phyloP scores from a whole-genome alignment of 2,329 filamentous ascomycete genomes.

The Penicillium italicum region DNA sequence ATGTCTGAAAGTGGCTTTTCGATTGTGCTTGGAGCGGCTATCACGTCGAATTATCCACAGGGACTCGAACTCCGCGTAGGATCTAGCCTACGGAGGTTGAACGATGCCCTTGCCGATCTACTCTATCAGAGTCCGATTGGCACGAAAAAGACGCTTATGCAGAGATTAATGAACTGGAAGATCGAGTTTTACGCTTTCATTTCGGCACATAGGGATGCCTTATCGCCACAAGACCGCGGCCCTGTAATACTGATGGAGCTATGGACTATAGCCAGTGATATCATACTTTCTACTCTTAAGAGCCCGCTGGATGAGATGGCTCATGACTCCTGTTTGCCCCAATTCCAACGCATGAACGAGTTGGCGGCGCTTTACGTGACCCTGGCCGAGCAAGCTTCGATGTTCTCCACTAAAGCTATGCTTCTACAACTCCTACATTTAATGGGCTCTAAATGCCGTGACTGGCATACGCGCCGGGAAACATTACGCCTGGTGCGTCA shows the following conservation, averaged over 20 bases:
- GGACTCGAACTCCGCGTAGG: background rate
- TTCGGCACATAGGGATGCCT: background rate
- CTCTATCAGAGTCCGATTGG: background rate
- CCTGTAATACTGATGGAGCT: background rate
- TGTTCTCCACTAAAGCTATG: constrained; percentile 1
- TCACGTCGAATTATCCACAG: background rate
- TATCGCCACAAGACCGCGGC: background rate
- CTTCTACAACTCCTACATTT: background rate
- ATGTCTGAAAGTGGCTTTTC: background rate
- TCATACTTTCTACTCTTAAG: background rate
- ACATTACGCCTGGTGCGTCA: background rate
- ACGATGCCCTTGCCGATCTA: background rate
- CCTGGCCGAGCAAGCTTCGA: background rate
- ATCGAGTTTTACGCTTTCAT: background rate
- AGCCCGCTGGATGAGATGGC: background rate
- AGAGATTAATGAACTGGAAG: background rate
- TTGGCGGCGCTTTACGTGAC: background rate
- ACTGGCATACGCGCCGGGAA: background rate
- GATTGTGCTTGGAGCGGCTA: background rate
- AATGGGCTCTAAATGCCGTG: background rate
- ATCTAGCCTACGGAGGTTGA: background rate
- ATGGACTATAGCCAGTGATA: background rate
- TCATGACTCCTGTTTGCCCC: background rate
- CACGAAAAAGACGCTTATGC: background rate
- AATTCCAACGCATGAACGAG: background rate